Conservation (phyloP, 805 yeast genomes). For the Kuraishia capsulata region DNA sequence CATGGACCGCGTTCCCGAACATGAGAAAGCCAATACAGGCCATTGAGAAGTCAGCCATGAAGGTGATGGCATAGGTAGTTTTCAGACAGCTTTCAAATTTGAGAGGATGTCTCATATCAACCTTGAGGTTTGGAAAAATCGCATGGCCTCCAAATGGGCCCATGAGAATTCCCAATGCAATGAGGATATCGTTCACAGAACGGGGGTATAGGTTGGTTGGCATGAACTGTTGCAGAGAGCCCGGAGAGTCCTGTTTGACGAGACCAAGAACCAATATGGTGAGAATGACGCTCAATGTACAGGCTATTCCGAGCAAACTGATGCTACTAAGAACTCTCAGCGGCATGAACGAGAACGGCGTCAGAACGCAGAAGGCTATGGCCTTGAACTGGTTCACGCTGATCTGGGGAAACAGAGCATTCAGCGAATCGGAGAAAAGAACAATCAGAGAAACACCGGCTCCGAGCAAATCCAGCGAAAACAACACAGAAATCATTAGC, state of each 20-base stretch:
- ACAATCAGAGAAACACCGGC: conserved; percentile 77
- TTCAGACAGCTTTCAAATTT: conserved; percentile 46
- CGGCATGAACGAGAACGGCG: conserved; percentile 70
- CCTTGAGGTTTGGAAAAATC: conserved; percentile 65
- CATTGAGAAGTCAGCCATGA: conserved; percentile 49
- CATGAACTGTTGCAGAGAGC: conserved; percentile 43
- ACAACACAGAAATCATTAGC: conserved; percentile 59
- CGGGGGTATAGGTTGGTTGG: conserved; percentile 31
- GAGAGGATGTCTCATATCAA: conserved; percentile 66
- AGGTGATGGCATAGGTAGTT: conserved; percentile 49
- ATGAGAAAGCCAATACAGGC: conserved; percentile 64
- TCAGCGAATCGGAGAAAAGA: conserved; percentile 77
- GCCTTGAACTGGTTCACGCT: conserved; percentile 52
- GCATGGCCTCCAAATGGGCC: conserved; percentile 87
- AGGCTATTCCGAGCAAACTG: conserved; percentile 46
- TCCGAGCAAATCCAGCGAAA: conserved; percentile 71
- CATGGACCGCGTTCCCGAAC: conserved; percentile 65
- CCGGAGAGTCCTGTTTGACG: conserved; percentile 33
- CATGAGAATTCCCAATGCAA: conserved; percentile 55
- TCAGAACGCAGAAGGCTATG: conserved; percentile 57
- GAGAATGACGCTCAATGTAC: conserved; percentile 41
- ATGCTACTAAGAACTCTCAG: conserved; percentile 44
- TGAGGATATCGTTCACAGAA: conserved; percentile 26
- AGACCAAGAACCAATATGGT: conserved; percentile 40
- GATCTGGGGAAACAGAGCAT: conserved; percentile 51